A percentile compares a stretch with the other conserved stretches of the same genome.
Evolutionary conservation across 1,139 yeast species (phyloP).

Genomic region (Taphrina deformans): DNA sequence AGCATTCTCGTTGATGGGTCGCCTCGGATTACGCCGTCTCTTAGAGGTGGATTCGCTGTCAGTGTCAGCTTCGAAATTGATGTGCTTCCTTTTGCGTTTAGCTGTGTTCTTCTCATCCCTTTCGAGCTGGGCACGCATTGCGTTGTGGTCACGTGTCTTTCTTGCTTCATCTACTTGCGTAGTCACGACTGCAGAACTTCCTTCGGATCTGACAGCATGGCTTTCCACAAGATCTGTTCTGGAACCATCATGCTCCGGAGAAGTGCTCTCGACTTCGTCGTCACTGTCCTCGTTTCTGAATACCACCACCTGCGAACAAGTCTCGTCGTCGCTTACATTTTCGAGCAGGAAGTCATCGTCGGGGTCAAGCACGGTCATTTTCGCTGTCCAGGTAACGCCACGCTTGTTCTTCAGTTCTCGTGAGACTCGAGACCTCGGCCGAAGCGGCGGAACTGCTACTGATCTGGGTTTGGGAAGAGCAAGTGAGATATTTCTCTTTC

Average conservation of each 20-base stretch:
- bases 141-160: neutral
- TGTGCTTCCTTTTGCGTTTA: neutral
- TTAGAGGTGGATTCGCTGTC: neutral
- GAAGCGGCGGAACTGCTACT: neutral
- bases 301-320: neutral
- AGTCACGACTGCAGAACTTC: neutral
- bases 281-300: neutral
- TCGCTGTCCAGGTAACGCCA: neutral
- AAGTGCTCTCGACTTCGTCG: neutral
- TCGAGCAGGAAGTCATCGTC: neutral
- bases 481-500: neutral
- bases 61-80: neutral
- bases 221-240: neutral
- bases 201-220: neutral
- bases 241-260: neutral
- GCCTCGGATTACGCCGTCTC: neutral
- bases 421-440: neutral
- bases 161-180: neutral
- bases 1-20: slow-evolving; percentile 3
- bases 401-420: neutral
- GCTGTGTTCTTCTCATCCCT: neutral
- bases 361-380: neutral
- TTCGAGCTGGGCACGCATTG: neutral
- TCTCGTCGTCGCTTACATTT: neutral
- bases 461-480: neutral